Evolutionary conservation across 2,329 filamentous ascomycete species (phyloP).

Genomic region (Cadophora gregata): DNA sequence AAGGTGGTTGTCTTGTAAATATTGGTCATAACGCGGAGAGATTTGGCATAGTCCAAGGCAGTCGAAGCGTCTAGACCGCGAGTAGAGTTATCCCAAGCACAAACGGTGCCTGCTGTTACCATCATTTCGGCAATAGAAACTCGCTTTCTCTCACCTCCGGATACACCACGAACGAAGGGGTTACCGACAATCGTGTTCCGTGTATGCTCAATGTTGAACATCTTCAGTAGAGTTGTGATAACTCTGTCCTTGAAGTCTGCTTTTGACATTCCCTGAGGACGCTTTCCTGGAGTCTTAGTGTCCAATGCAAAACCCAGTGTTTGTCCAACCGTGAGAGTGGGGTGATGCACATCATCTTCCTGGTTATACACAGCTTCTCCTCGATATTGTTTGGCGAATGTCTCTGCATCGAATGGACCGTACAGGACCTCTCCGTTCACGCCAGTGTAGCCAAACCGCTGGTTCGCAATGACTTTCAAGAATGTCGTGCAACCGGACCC

Average conservation of each 20-base stretch:
- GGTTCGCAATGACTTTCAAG: conserved; percentile 59
- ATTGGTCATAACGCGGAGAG: conserved; percentile 75
- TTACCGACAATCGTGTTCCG: conserved; percentile 85
- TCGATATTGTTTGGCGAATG: conserved; percentile 74
- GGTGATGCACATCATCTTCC: conserved; percentile 83
- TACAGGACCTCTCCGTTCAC: conserved; percentile 75
- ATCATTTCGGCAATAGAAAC: conserved; percentile 81
- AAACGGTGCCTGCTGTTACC: conserved; percentile 73
- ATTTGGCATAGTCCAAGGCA: conserved; percentile 77
- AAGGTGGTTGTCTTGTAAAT: conserved; percentile 73
- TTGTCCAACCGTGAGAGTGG: conserved; percentile 86
- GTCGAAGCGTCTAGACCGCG: conserved; percentile 81
- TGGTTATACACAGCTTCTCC: conserved; percentile 87
- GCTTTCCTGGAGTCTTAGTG: conserved; percentile 82
- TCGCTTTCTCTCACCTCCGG: conserved; percentile 81
- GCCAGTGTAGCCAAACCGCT: conserved; percentile 63
- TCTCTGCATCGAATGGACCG: conserved; percentile 72
- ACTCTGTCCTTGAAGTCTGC: conserved; percentile 78
- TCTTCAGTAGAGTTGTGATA: conserved; percentile 76
- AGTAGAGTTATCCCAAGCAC: conserved; percentile 82
- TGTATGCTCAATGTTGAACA: conserved; percentile 95
- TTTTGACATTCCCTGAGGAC: conserved; percentile 75
- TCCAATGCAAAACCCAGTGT: conserved; percentile 86
- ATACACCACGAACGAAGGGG: conserved; percentile 79
- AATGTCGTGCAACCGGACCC: conserved; percentile 59